A percentile compares a stretch with the other conserved stretches of the same genome.
These are phyloP conservation scores for Letharia columbiana DNA, from an alignment of 495 filamentous ascomycete genomes.

Conservation along the genomic window DNA sequence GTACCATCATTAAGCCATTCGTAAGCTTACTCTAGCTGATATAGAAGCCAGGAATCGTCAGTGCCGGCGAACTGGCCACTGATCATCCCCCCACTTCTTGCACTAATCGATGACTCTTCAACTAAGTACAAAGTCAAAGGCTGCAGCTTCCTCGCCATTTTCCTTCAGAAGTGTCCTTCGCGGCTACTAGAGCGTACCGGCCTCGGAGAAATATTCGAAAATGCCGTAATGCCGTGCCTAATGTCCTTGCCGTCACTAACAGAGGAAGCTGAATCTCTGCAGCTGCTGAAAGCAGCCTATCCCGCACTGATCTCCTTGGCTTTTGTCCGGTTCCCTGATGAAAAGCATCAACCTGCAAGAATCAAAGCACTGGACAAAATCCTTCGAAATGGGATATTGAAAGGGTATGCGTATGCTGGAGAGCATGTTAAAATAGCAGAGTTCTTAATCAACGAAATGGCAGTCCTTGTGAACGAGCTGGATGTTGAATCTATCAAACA, in stretches of 20 bases:
- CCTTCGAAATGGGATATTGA: conserved; percentile 48
- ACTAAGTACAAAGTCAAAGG: conserved; percentile 49
- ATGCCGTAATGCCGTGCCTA: conserved; percentile 65
- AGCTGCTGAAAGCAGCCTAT: conserved; percentile 58
- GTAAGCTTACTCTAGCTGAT: neutral
- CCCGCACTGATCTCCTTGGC: conserved; percentile 54
- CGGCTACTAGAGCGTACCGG: conserved; percentile 61
- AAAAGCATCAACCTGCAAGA: conserved; percentile 22
- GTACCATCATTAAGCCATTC: neutral
- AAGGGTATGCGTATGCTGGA: conserved; percentile 44
- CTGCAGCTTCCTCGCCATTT: conserved; percentile 47
- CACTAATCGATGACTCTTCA: conserved; percentile 64
- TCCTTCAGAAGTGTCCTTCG: conserved; percentile 47
- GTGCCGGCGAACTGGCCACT: conserved; percentile 59
- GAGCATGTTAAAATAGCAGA: conserved; percentile 42
- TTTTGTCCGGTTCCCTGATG: conserved; percentile 32
- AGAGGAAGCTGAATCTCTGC: conserved; percentile 58
- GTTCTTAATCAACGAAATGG: conserved; percentile 51
- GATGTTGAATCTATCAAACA: conserved; percentile 66
- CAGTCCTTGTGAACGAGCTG: conserved; percentile 47
- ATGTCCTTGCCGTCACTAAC: conserved; percentile 71
- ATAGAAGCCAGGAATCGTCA: conserved; percentile 5
- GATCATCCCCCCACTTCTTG: conserved; percentile 75
- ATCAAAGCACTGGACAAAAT: conserved; percentile 41
- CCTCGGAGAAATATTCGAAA: conserved; percentile 68